Base-by-base conservation (phyloP, 164 flowering plant genomes). In the Macadamia tetraphylla region DNA sequence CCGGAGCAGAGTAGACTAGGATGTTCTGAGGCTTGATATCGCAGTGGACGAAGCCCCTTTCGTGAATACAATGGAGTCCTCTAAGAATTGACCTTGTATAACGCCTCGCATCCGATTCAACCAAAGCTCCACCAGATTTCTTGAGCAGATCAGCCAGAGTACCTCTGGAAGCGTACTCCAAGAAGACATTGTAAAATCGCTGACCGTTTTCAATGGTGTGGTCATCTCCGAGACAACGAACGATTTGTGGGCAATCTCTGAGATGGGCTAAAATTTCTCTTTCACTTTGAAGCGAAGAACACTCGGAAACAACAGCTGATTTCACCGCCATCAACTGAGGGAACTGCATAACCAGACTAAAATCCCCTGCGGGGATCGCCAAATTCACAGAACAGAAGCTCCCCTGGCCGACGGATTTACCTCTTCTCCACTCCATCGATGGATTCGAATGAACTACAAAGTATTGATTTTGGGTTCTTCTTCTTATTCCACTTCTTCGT, bases 1-100 rank as follows among this genome's bases (percentile, higher is more conserved):
- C 74, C 5, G 62, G 8, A n/a, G 69, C 65, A 63, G 57, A 74
- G 52, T 74, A 83, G 64, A 71, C 52, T 13, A 87, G 77, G n/a
- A 94, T 69, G 69, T 94, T 94, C 43, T 83, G 82, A 12, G 76
- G 81, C 82, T 94, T 94, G 11, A 94, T 62, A 31, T 94, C 98
- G 67, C 92, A 83, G 74, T 94, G 97, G 63, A 86, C 94, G 55
- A 78, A 88, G 3, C 92, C 92, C 1, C 66, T 79, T 5, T 66
- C 75, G 67, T 91, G 97, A 23, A 87, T 55, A 40, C 71, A 73
- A 35, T 53, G 9, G 13, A 91, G 76, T 0, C 90, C 94, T 58
- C 66, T 63, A 10, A 86, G 78, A 0, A 87, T 69, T 63, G 81
- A 74, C 55, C 72, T 80, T 52, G 90, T 58, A 72, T 81, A 74